These are phyloP conservation scores for Seiridium unicorne DNA, from an alignment of 2,329 filamentous ascomycete species.

Conservation along the genomic window DNA sequence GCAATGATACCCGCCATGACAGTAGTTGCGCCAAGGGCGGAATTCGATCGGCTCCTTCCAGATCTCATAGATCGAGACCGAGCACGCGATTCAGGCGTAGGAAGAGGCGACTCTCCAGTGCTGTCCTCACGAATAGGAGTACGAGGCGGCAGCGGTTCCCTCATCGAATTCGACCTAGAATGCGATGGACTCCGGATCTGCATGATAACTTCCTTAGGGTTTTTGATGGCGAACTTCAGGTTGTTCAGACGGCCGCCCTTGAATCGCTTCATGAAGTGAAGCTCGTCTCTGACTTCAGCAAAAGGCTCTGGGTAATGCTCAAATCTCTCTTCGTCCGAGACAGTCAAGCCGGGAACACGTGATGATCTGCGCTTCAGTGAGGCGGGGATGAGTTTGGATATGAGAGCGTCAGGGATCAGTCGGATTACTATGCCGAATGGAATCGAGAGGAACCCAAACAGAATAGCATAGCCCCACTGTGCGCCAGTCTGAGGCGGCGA, in stretches of 20 bases:
- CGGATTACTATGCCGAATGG: slow-evolving; percentile 81
- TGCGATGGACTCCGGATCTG: slow-evolving; percentile 62
- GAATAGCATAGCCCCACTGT: slow-evolving; percentile 86
- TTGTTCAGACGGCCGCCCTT: slow-evolving; percentile 81
- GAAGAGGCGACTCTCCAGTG: slow-evolving; percentile 41
- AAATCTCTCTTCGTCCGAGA: slow-evolving; percentile 67
- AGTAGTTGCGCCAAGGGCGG: slow-evolving; percentile 69
- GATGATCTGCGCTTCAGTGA: slow-evolving; percentile 48
- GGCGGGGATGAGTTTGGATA: slow-evolving; percentile 52
- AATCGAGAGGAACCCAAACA: slow-evolving; percentile 81
- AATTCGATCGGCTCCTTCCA: slow-evolving; percentile 51
- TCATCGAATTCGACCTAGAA: slow-evolving; percentile 63
- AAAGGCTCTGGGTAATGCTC: slow-evolving; percentile 69
- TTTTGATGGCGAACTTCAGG: slow-evolving; percentile 73
- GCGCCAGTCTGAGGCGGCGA: slow-evolving; percentile 57
- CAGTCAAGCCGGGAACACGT: slow-evolving; percentile 52
- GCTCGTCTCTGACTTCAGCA: slow-evolving; percentile 74
- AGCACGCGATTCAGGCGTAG: slow-evolving; percentile 59
- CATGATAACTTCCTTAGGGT: slow-evolving; percentile 70
- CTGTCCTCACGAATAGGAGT: slow-evolving; percentile 63
- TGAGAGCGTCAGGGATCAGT: slow-evolving; percentile 72
- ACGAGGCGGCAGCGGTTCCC: slow-evolving; percentile 41
- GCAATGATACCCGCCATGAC: slow-evolving; percentile 85
- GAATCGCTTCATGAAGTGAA: slow-evolving; percentile 75
- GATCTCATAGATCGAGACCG: slow-evolving; percentile 68